Percentiles rank a stretch among this genome's conserved stretches.
Conservation (phyloP, 352 stramenopile species). For the Globisporangium barbulae region DNA sequence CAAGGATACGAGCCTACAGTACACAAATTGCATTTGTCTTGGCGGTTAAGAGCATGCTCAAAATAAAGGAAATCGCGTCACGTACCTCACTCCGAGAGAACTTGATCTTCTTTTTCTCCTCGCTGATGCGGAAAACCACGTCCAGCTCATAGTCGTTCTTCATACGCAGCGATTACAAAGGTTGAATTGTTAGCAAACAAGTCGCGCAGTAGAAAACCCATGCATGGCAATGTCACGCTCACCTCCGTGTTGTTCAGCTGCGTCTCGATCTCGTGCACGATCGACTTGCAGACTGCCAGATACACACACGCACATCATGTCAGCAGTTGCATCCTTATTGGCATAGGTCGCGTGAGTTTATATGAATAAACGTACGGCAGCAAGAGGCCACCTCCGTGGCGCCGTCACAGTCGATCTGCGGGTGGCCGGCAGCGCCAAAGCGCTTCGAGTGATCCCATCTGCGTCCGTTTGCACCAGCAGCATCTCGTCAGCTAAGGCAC, state of each 20-base stretch:
- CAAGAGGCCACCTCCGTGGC: conserved; percentile 52
- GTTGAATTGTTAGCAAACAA: neutral
- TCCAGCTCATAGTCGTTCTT: conserved; percentile 83
- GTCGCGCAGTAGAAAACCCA: neutral
- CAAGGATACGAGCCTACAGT: conserved; percentile 68
- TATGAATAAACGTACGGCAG: conserved; percentile 48
- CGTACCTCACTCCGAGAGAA: conserved; percentile 75
- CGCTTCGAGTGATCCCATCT: conserved; percentile 84
- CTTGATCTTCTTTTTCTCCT: conserved; percentile 85
- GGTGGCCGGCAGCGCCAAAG: conserved; percentile 60
- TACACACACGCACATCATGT: neutral
- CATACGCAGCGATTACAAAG: neutral
- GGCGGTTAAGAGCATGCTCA: neutral
- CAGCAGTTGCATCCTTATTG: neutral
- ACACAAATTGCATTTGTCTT: conserved; percentile 1
- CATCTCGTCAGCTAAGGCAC: neutral
- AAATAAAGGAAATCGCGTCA: neutral
- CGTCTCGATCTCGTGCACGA: conserved; percentile 78
- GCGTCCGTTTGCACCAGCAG: neutral
- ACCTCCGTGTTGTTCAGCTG: conserved; percentile 75
- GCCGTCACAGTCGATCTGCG: conserved; percentile 62
- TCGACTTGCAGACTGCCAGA: conserved; percentile 69
- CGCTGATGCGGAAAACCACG: conserved; percentile 82
- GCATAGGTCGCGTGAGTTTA: neutral
- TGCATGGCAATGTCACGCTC: neutral